phyloP scores from a whole-genome alignment of 306 rosid genomes.

The Trifolium fragiferum region DNA sequence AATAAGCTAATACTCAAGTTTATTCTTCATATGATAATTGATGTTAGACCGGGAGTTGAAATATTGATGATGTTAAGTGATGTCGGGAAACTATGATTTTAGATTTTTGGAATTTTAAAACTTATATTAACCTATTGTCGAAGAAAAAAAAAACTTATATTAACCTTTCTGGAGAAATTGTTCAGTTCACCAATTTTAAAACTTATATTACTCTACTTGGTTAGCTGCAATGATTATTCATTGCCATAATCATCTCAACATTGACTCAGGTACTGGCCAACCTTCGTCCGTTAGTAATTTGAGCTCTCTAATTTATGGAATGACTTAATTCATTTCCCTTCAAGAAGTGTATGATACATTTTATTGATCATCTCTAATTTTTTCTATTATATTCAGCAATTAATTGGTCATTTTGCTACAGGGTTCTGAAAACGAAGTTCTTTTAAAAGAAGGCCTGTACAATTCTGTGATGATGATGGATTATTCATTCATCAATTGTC shows the following conservation, averaged over 20 bases:
- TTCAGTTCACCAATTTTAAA: slow-evolving; percentile 33
- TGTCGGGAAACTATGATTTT: slow-evolving; percentile 28
- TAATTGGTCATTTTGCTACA: slow-evolving; percentile 43
- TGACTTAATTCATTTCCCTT: slow-evolving; percentile 26
- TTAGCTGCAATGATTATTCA: slow-evolving; percentile 38
- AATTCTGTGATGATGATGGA: slow-evolving; percentile 59
- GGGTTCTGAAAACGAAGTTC: slow-evolving; percentile 60
- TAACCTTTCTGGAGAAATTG: slow-evolving; percentile 28
- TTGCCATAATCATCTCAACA: slow-evolving; percentile 31
- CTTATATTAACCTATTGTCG: slow-evolving; percentile 23
- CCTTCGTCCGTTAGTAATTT: slow-evolving; percentile 36
- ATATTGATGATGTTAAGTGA: background rate
- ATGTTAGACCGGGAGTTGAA: too few relatives aligned
- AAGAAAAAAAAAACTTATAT: too few relatives aligned
- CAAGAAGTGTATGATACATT: slow-evolving; percentile 9
- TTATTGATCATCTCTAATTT: background rate
- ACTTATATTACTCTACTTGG: too few relatives aligned
- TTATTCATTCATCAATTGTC: slow-evolving; percentile 56
- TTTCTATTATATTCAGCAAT: slow-evolving; percentile 30
- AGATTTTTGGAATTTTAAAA: slow-evolving; percentile 31
- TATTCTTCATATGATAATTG: slow-evolving; percentile 31
- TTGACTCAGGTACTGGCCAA: slow-evolving; percentile 28
- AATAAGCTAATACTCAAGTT: slow-evolving; percentile 10
- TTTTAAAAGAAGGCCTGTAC: slow-evolving; percentile 61
- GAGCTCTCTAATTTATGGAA: slow-evolving; percentile 30